These are phyloP conservation scores for Calamus simplicifolius DNA, from an alignment of 176 grass and related monocot species.

Conservation along the genomic window DNA sequence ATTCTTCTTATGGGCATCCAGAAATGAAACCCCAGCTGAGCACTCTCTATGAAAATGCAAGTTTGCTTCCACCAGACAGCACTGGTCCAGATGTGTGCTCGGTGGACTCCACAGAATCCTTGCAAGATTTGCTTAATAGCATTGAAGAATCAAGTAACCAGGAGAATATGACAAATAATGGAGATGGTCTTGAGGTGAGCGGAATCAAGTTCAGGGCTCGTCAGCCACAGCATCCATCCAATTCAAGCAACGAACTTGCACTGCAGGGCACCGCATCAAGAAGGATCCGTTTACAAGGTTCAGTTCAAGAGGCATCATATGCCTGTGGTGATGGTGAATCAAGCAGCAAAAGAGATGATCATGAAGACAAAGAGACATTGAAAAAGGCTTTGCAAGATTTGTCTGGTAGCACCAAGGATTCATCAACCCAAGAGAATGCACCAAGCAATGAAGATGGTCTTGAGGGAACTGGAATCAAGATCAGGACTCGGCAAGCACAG, in stretches of 20 bases:
- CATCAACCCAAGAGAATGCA: conserved; percentile 20
- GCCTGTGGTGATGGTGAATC: background rate
- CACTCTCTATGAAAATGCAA: conserved; percentile 41
- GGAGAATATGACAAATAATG: conserved; percentile 24
- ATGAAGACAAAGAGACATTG: conserved; percentile 27
- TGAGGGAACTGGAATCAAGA: conserved; percentile 30
- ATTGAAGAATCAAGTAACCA: conserved; percentile 36
- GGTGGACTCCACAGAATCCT: conserved; percentile 44
- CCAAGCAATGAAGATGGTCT: conserved; percentile 17
- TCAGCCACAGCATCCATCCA: conserved; percentile 9
- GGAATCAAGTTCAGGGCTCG: conserved; percentile 27
- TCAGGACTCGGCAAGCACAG: background rate
- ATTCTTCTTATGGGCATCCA: conserved; percentile 20
- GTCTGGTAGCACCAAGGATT: conserved; percentile 13
- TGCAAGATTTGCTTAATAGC: conserved; percentile 61
- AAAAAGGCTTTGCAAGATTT: conserved; percentile 9
- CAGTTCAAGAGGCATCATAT: background rate
- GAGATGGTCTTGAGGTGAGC: conserved; percentile 20
- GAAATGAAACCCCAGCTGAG: conserved; percentile 19
- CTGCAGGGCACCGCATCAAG: conserved; percentile 34
- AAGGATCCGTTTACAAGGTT: conserved; percentile 33
- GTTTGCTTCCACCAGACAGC: conserved; percentile 43
- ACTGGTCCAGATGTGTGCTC: conserved; percentile 56
- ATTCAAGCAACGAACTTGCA: background rate
- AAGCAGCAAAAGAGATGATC: conserved; percentile 5